Evolutionary conservation across 495 filamentous ascomycete genomes (phyloP).

Genomic region (Xylona heveae): DNA sequence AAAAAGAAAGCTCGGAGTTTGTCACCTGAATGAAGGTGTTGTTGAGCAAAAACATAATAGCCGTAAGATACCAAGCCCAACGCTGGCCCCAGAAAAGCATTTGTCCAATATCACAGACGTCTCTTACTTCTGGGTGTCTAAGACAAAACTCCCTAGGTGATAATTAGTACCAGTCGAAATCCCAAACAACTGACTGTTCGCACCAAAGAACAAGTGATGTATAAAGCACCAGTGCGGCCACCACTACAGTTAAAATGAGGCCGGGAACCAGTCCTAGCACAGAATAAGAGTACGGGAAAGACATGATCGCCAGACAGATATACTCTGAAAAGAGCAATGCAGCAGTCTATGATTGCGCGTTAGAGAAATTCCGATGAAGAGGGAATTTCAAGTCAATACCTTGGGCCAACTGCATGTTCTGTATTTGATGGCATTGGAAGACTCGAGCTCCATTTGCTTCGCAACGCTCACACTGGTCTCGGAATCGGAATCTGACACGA

Average conservation of each 20-base stretch:
- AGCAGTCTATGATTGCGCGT: slow-evolving; percentile 35
- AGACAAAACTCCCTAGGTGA: slow-evolving; percentile 55
- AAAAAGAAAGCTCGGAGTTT: too few relatives aligned
- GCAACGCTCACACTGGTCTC: slow-evolving; percentile 23
- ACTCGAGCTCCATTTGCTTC: slow-evolving; percentile 59
- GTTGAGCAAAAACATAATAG: slow-evolving; percentile 75
- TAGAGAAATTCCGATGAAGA: not conserved
- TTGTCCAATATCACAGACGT: slow-evolving; percentile 82
- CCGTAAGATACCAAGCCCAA: slow-evolving; percentile 67
- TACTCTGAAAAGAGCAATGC: slow-evolving; percentile 79
- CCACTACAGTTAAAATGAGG: slow-evolving; percentile 57
- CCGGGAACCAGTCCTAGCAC: slow-evolving; percentile 72
- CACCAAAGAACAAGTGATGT: slow-evolving; percentile 69
- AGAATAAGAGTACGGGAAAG: slow-evolving; percentile 78
- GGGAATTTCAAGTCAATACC: slow-evolving; percentile 22
- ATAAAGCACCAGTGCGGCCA: slow-evolving; percentile 56
- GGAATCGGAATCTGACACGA: slow-evolving; percentile 9
- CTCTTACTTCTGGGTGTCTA: slow-evolving; percentile 65
- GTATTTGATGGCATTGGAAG: slow-evolving; percentile 65
- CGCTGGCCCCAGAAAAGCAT: slow-evolving; percentile 64
- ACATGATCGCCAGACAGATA: slow-evolving; percentile 88
- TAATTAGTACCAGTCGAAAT: slow-evolving; percentile 4
- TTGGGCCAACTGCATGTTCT: slow-evolving; percentile 82
- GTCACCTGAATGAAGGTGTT: slow-evolving; percentile 77
- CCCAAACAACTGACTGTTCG: slow-evolving; percentile 6